Percentiles rank a stretch among this genome's conserved stretches.
Evolutionary conservation across 441 rosid species (phyloP).

Genomic region (Kokia cookei): DNA sequence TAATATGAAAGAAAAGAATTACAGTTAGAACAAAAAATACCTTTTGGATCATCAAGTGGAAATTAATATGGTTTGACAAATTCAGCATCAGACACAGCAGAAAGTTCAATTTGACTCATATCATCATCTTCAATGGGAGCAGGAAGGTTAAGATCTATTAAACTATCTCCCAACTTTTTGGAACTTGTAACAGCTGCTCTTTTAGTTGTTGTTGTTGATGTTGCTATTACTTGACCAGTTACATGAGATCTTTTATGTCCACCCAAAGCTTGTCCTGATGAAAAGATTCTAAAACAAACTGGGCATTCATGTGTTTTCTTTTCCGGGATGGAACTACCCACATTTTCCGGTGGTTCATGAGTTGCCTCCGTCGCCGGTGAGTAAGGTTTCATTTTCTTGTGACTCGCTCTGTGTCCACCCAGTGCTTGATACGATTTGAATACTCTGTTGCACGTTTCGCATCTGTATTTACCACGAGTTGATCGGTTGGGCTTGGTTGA

Average conservation of each 20-base stretch:
- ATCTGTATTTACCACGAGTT: constrained; percentile 37
- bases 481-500: background rate
- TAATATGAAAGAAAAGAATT: constrained; percentile 21
- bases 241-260: constrained; percentile 93
- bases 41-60: too few relatives aligned
- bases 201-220: constrained; percentile 9
- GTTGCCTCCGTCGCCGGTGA: constrained; percentile 13
- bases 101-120: constrained; percentile 58
- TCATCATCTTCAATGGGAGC: constrained; percentile 75
- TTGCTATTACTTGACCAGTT: constrained; percentile 20
- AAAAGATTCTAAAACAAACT: constrained; percentile 69
- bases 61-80: constrained; percentile 37
- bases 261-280: constrained; percentile 95
- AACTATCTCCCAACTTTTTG: constrained; percentile 29
- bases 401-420: constrained; percentile 74
- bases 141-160: constrained; percentile 92
- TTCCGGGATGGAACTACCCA: constrained; percentile 18
- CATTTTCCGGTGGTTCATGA: constrained; percentile 22
- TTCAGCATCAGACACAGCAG: constrained; percentile 77
- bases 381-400: constrained; percentile 42
- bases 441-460: constrained; percentile 57
- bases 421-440: constrained; percentile 72
- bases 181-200: constrained; percentile 15
- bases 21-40: constrained; percentile 24
- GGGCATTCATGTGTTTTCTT: constrained; percentile 79